Conservation (phyloP, 768 basidiomycete genomes). For the Leccinellum rugosiceps region DNA sequence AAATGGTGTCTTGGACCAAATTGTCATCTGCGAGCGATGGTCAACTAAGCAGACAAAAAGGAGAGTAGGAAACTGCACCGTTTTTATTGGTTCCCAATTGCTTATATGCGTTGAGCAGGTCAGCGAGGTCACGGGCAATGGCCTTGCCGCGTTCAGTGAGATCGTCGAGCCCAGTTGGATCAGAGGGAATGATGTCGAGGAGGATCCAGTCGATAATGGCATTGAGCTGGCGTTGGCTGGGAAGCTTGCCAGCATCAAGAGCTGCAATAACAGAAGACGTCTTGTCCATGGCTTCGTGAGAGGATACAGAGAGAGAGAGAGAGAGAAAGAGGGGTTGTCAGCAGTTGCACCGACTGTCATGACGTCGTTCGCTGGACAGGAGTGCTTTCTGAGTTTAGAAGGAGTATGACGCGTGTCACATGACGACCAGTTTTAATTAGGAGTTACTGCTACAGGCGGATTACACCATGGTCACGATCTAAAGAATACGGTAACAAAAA, state of each 20-base stretch:
- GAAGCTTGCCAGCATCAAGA: conserved; percentile 68
- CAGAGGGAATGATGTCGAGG: conserved; percentile 42
- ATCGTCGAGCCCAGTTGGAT: conserved; percentile 36
- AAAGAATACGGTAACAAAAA: neutral
- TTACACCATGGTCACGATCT: neutral
- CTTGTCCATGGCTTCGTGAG: conserved; percentile 54
- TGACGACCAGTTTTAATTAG: conserved; percentile 8
- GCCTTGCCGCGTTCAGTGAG: conserved; percentile 55
- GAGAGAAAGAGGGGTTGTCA: neutral
- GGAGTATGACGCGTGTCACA: conserved; percentile 15
- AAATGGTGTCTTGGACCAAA: conserved; percentile 60
- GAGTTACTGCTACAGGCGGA: neutral
- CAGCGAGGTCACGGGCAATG: conserved; percentile 48
- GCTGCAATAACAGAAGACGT: conserved; percentile 61
- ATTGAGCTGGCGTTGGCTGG: conserved; percentile 55
- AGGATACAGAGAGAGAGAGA: neutral
- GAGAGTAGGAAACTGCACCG: conserved; percentile 30
- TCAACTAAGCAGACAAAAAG: neutral
- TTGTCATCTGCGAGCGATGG: conserved; percentile 48
- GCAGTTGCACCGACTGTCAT: neutral
- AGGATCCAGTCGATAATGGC: conserved; percentile 55
- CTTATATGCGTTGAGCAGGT: conserved; percentile 58
- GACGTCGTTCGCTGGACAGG: conserved; percentile 14
- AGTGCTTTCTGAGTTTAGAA: conserved; percentile 3
- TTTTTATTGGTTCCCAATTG: conserved; percentile 55